A percentile compares a stretch with the other conserved stretches of the same genome.
Conservation (phyloP, 2,329 filamentous ascomycete genomes). For the Lachnum nothofagi region DNA sequence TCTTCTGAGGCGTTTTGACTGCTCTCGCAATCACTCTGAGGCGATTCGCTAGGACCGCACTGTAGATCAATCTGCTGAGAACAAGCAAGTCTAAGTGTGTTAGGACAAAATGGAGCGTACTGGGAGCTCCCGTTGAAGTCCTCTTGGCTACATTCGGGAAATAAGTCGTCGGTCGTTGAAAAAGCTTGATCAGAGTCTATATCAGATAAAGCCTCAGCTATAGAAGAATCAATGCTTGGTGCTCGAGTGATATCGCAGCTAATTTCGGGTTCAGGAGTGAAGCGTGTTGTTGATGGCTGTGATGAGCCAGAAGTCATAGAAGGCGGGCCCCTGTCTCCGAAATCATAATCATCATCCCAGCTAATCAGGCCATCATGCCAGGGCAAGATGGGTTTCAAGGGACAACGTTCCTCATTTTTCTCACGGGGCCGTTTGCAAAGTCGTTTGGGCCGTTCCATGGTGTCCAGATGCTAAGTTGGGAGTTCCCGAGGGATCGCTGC, state of each 20-base stretch:
- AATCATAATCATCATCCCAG: not conserved
- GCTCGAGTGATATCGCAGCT: not conserved
- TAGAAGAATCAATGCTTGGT: not conserved
- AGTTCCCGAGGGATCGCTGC: not conserved
- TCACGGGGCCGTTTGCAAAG: not conserved
- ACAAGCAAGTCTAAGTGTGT: not conserved
- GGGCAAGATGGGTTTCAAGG: not conserved
- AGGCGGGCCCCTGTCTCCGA: not conserved
- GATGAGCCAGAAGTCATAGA: slow-evolving; percentile 2
- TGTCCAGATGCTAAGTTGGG: not conserved
- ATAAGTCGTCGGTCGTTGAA: not conserved
- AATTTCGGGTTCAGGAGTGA: not conserved
- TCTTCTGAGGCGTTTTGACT: not conserved
- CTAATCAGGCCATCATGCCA: not conserved
- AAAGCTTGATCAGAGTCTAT: not conserved
- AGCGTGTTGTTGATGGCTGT: not conserved
- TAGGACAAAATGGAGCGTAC: not conserved
- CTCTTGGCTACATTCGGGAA: not conserved
- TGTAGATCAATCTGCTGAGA: not conserved
- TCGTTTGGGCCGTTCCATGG: not conserved
- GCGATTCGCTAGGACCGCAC: not conserved
- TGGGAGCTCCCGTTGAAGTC: not conserved
- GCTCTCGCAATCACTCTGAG: not conserved
- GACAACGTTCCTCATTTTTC: not conserved
- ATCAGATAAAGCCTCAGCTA: not conserved